phyloP scores from a whole-genome alignment of 495 filamentous ascomycete genomes.

The Penicillium alfredii region DNA sequence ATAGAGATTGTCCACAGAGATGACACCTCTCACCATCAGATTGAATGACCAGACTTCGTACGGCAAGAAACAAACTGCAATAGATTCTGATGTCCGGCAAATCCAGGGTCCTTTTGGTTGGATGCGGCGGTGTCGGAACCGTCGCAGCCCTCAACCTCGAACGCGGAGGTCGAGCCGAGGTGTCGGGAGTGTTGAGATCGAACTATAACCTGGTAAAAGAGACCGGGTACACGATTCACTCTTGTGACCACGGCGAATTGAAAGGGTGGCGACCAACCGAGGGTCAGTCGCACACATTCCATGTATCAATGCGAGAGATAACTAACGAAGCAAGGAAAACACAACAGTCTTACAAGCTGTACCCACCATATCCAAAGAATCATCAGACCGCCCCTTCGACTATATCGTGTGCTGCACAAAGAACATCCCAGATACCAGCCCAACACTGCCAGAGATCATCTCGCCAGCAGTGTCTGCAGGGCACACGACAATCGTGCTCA shows the following conservation, averaged over 20 bases:
- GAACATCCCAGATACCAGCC: conserved; percentile 38
- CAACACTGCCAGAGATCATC: conserved; percentile 35
- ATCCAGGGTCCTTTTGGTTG: conserved; percentile 33
- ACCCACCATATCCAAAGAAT: conserved; percentile 30
- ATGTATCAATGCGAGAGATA: no score
- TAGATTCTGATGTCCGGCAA: neutral
- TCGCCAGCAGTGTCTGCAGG: conserved; percentile 44
- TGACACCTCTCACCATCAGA: no score
- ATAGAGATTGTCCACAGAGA: conserved; percentile 3
- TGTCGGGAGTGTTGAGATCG: conserved; percentile 49
- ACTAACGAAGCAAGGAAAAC: neutral
- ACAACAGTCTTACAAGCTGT: conserved; percentile 30
- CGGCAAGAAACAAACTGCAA: neutral
- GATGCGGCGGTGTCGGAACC: conserved; percentile 47
- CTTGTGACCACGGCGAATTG: conserved; percentile 29
- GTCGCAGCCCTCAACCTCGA: conserved; percentile 46
- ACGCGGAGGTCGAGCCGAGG: conserved; percentile 26
- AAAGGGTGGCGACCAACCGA: conserved; percentile 4
- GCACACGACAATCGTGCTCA: conserved; percentile 48
- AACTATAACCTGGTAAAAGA: conserved; percentile 45
- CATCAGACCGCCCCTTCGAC: conserved; percentile 29
- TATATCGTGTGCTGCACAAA: conserved; percentile 48
- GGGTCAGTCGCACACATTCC: no score
- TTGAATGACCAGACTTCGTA: no score
- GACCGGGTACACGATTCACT: conserved; percentile 48